Percentiles rank a stretch among this genome's conserved stretches.
Evolutionary conservation across 169 alveolate genomes (phyloP).

Genomic region (Perkinsus chesapeaki): DNA sequence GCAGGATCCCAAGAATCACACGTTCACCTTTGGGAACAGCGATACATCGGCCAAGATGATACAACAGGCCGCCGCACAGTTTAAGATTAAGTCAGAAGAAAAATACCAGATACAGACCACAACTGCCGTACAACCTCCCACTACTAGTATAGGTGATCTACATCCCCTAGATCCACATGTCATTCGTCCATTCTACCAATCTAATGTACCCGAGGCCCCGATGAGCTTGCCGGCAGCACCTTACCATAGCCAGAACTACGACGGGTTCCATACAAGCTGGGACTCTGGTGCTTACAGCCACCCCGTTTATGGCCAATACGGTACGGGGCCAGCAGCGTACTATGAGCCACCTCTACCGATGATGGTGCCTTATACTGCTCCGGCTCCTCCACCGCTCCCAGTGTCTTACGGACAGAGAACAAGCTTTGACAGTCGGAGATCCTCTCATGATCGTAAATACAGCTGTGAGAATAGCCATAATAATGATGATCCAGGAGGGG

Average conservation of each 20-base stretch:
- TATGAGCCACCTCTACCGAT: not conserved
- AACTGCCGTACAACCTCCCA: too few species aligned
- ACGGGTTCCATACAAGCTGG: not conserved
- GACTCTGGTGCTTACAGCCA: not conserved
- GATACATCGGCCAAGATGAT: not conserved
- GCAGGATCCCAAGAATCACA: not conserved
- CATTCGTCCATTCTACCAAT: not conserved
- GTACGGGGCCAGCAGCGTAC: not conserved
- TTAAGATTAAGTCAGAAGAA: not conserved
- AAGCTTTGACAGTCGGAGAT: not conserved
- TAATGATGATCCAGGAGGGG: not conserved
- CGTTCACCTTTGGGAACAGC: not conserved
- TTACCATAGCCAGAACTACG: not conserved
- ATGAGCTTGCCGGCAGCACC: not conserved
- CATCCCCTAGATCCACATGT: too few species aligned
- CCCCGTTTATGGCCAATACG: not conserved
- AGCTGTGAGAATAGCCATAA: not conserved
- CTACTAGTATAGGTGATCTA: too few species aligned
- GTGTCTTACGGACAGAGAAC: not conserved
- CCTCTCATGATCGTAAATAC: too few species aligned
- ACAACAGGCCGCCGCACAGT: not conserved
- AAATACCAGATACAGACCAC: not conserved
- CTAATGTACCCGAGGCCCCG: not conserved
- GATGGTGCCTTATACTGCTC: not conserved
- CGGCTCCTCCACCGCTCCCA: too few species aligned